Percentiles rank a stretch among this genome's conserved stretches.
phyloP scores from a whole-genome alignment of 2,329 filamentous ascomycete genomes.

The Aspergillus pseudoviridinutans region DNA sequence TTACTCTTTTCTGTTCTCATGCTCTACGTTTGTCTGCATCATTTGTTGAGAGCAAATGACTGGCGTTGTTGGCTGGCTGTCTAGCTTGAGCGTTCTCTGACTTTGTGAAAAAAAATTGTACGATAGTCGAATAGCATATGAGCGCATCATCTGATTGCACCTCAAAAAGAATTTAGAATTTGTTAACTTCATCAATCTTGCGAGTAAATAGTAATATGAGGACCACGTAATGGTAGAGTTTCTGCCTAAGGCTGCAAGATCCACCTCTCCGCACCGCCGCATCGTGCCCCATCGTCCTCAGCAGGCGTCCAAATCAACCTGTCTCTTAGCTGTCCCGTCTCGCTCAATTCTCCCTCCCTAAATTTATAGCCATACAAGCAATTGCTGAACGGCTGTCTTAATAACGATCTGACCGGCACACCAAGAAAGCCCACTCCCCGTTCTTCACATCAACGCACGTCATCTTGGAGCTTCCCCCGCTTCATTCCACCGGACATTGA shows the following conservation, averaged over 20 bases:
- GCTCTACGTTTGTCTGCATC: not conserved
- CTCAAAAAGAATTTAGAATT: not conserved
- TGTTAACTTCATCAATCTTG: too few species aligned
- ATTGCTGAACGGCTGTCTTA: not conserved
- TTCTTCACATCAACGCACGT: constrained; percentile 5
- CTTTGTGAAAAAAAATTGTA: not conserved
- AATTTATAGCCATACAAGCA: not conserved
- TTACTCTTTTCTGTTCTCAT: not conserved
- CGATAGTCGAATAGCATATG: not conserved
- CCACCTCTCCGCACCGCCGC: constrained; percentile 7
- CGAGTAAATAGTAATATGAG: too few species aligned
- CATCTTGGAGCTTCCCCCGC: constrained; percentile 2
- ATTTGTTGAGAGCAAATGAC: not conserved
- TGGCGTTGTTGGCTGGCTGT: not conserved
- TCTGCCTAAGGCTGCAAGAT: constrained; percentile 8
- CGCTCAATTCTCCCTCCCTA: not conserved
- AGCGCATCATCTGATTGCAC: not conserved
- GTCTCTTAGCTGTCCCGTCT: not conserved
- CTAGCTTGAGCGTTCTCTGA: not conserved
- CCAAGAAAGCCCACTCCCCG: not conserved
- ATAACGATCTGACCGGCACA: not conserved
- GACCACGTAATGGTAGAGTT: not conserved
- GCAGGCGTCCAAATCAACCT: not conserved
- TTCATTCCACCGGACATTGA: not conserved
- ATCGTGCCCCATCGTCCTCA: not conserved